Conservation (phyloP, 2,329 filamentous ascomycete genomes). For the Incumbomyces delicatus region DNA sequence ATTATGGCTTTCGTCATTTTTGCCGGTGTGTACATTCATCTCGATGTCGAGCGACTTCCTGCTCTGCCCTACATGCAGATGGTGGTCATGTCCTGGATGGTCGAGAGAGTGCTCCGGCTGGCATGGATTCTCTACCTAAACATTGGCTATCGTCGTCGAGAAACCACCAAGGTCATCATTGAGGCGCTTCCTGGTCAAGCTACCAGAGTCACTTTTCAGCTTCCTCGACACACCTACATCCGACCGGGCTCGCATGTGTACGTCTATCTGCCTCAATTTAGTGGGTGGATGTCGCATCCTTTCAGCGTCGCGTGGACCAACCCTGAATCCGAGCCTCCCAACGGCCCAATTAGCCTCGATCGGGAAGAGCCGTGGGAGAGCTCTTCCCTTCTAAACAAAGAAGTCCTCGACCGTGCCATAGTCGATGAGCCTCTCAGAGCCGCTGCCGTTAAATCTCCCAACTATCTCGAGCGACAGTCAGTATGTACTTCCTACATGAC, state of each 20-base stretch:
- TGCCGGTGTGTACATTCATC: constrained; percentile 36
- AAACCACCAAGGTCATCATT: constrained; percentile 44
- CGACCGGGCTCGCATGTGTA: constrained; percentile 51
- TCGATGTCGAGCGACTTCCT: constrained; percentile 32
- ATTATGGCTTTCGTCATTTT: constrained; percentile 34
- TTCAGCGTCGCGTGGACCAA: constrained; percentile 41
- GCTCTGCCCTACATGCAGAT: constrained; percentile 31
- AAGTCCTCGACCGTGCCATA: constrained; percentile 4
- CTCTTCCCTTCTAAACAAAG: not conserved
- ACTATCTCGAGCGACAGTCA: constrained; percentile 10
- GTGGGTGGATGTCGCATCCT: constrained; percentile 40
- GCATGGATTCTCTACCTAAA: constrained; percentile 45
- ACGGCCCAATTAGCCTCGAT: constrained; percentile 7
- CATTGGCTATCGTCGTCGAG: constrained; percentile 33
- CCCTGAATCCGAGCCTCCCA: constrained; percentile 18
- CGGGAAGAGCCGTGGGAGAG: not conserved
- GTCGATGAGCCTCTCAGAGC: constrained; percentile 4
- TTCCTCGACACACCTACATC: constrained; percentile 45
- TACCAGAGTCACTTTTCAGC: constrained; percentile 50
- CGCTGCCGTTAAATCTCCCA: constrained; percentile 10
- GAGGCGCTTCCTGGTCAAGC: constrained; percentile 52
- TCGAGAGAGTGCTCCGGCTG: constrained; percentile 38
- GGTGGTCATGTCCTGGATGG: constrained; percentile 30
- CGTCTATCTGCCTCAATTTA: constrained; percentile 46
- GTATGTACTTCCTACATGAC: constrained; percentile 23